Conservation (phyloP, 805 yeast species). For the Saccharomyces eubayanus region DNA sequence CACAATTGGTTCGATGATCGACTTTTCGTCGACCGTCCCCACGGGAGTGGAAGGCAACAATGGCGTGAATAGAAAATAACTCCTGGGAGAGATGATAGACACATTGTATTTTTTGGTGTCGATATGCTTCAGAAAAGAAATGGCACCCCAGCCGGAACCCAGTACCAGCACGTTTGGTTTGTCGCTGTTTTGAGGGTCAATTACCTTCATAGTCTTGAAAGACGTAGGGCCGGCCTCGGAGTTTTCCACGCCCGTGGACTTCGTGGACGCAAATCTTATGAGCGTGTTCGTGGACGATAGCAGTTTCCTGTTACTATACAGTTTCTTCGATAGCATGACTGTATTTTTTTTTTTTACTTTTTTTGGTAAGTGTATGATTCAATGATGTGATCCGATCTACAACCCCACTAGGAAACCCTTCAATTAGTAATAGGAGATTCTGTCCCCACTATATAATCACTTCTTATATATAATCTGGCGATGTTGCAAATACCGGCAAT, state of each 20-base stretch:
- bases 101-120: conserved; percentile 86
- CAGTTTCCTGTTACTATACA: background rate
- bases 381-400: background rate
- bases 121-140: conserved; percentile 71
- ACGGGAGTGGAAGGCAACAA: conserved; percentile 88
- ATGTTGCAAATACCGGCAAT: background rate
- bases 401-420: background rate
- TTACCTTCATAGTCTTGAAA: conserved; percentile 34
- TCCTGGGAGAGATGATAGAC: conserved; percentile 83
- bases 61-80: conserved; percentile 90
- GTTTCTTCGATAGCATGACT: background rate
- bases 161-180: conserved; percentile 49
- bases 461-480: background rate
- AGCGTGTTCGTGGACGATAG: conserved; percentile 11
- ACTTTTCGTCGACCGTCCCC: conserved; percentile 82
- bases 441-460: background rate
- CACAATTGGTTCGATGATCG: conserved; percentile 91
- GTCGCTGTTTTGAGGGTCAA: conserved; percentile 25
- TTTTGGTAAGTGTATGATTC: background rate
- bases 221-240: conserved; percentile 31
- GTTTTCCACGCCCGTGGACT: conserved; percentile 3
- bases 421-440: background rate
- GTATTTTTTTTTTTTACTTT: background rate
- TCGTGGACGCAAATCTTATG: conserved; percentile 6
- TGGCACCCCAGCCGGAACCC: conserved; percentile 94